These are phyloP conservation scores for Auricularia sp. DNA, from an alignment of 768 basidiomycete genomes.

Conservation along the genomic window DNA sequence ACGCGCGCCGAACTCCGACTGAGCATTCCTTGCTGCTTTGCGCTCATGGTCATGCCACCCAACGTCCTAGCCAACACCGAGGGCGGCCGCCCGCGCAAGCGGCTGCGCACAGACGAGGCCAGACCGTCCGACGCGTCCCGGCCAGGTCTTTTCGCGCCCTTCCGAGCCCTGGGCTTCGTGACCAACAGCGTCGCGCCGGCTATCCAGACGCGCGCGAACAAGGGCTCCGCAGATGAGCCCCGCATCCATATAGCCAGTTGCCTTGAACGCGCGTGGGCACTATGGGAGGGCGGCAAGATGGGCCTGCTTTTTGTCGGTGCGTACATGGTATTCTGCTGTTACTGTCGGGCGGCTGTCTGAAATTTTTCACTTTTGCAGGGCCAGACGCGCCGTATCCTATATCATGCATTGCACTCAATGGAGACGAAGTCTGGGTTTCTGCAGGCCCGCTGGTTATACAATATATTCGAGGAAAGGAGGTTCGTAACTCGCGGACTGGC, in stretches of 20 bases:
- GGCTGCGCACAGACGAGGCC: constrained; percentile 3
- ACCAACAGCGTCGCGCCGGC: constrained; percentile 87
- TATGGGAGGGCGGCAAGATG: constrained; percentile 97
- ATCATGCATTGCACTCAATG: constrained; percentile 67
- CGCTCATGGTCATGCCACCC: background rate
- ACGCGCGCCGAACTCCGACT: background rate
- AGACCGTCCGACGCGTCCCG: constrained; percentile 5
- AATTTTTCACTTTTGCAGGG: constrained; percentile 34
- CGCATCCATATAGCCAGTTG: constrained; percentile 78
- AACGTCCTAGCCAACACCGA: background rate
- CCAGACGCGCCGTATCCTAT: constrained; percentile 68
- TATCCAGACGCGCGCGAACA: constrained; percentile 67
- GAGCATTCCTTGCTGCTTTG: background rate
- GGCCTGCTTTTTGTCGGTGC: constrained; percentile 83
- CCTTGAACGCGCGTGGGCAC: constrained; percentile 80
- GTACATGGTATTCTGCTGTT: constrained; percentile 20
- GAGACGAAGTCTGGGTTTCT: constrained; percentile 77
- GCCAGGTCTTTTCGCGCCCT: constrained; percentile 68
- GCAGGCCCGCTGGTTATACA: constrained; percentile 60
- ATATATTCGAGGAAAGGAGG: constrained; percentile 85
- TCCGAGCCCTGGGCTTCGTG: constrained; percentile 88
- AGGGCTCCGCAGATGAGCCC: constrained; percentile 77
- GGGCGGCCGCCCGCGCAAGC: constrained; percentile 8
- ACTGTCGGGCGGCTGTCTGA: too few species aligned
- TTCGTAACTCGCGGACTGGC: constrained; percentile 16